Conservation (phyloP, 805 yeast genomes). For the Hyphopichia homilentoma region DNA sequence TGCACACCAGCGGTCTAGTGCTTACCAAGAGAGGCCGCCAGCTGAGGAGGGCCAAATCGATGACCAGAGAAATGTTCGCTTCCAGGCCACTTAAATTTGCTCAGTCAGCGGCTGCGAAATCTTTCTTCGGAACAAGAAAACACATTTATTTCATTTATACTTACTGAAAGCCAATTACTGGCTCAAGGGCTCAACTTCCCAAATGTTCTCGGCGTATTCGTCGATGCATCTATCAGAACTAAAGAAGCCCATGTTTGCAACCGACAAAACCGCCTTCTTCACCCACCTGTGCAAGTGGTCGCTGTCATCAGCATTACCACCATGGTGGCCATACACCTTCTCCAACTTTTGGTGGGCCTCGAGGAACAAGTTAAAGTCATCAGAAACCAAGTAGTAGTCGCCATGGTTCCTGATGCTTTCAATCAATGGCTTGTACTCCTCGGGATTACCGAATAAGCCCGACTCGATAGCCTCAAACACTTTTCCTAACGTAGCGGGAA, state of each 20-base stretch:
- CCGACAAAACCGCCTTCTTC: slow-evolving; percentile 69
- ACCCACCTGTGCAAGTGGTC: slow-evolving; percentile 68
- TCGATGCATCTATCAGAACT: slow-evolving; percentile 86
- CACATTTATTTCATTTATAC: too few relatives aligned
- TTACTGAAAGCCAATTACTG: slow-evolving; percentile 10
- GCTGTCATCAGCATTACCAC: slow-evolving; percentile 38
- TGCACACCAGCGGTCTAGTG: too few relatives aligned
- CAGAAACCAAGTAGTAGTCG: slow-evolving; percentile 82
- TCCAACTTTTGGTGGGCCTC: slow-evolving; percentile 79
- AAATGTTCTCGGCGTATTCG: slow-evolving; percentile 87
- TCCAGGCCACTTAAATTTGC: too few relatives aligned
- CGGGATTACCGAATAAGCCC: slow-evolving; percentile 69
- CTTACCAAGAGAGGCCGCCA: too few relatives aligned
- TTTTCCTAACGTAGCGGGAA: slow-evolving; percentile 56
- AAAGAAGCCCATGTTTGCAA: slow-evolving; percentile 93
- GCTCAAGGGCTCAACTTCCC: slow-evolving; percentile 80
- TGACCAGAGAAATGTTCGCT: too few relatives aligned
- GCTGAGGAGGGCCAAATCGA: too few relatives aligned
- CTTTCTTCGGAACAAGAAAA: too few relatives aligned
- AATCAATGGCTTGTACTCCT: slow-evolving; percentile 63
- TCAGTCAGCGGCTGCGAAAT: too few relatives aligned
- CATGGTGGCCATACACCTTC: slow-evolving; percentile 52
- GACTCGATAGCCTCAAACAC: slow-evolving; percentile 67
- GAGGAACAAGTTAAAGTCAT: slow-evolving; percentile 84
- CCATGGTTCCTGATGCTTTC: slow-evolving; percentile 72